A percentile compares a stretch with the other conserved stretches of the same genome.
Conservation (phyloP, 495 filamentous ascomycete genomes). For the Monascus purpureus region DNA sequence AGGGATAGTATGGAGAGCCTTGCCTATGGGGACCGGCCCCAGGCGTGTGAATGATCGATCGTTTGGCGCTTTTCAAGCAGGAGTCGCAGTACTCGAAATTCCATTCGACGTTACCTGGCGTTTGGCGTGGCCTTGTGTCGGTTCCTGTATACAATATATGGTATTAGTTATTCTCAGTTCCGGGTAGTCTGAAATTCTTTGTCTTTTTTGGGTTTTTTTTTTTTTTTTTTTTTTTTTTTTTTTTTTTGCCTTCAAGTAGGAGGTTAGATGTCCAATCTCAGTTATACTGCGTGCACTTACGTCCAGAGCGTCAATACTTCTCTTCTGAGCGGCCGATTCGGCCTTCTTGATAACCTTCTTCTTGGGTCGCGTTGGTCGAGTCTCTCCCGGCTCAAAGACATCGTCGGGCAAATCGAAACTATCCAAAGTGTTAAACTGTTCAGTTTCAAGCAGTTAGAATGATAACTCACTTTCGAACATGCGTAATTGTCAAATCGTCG, state of each 20-base stretch:
- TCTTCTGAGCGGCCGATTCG: conserved; percentile 25
- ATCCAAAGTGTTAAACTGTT: conserved; percentile 11
- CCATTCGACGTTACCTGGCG: conserved; percentile 25
- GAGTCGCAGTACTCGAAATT: conserved; percentile 15
- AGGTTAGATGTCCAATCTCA: conserved; percentile 11
- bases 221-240: background rate
- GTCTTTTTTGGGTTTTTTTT: conserved; percentile 1
- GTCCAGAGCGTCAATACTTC: conserved; percentile 29
- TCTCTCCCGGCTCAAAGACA: conserved; percentile 74
- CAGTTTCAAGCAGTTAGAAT: too few species aligned
- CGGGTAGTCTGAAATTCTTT: conserved; percentile 7
- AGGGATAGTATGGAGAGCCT: too few species aligned
- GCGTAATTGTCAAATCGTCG: conserved; percentile 55
- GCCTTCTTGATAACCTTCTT: conserved; percentile 42
- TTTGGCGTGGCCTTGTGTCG: conserved; percentile 21
- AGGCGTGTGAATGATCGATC: conserved; percentile 3
- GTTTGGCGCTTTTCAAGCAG: conserved; percentile 15
- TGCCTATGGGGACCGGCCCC: conserved; percentile 26
- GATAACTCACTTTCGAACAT: conserved; percentile 57
- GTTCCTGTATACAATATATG: conserved; percentile 12
- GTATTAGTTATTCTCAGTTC: conserved; percentile 23
- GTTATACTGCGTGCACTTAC: conserved; percentile 26
- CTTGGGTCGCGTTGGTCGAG: conserved; percentile 47
- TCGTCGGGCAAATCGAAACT: conserved; percentile 82
- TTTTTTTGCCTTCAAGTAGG: background rate